These are phyloP conservation scores for Podospora australis DNA, from an alignment of 495 filamentous ascomycete species.

Conservation along the genomic window DNA sequence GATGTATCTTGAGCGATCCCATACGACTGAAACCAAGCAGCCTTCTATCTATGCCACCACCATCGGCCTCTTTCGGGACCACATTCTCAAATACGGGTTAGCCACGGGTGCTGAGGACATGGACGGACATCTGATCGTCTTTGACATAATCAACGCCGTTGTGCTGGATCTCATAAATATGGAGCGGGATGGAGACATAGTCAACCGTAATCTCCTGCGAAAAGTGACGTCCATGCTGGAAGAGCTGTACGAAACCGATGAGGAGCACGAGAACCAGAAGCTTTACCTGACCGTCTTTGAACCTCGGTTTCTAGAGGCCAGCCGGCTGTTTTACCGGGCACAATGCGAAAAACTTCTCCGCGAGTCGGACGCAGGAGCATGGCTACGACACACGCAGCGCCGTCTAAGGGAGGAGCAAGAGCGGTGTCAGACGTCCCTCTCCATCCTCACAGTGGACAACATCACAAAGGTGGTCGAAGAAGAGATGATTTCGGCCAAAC, in stretches of 20 bases:
- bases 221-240: constrained; percentile 88
- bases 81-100: constrained; percentile 55
- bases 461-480: constrained; percentile 73
- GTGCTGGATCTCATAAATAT: constrained; percentile 87
- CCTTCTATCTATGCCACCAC: constrained; percentile 75
- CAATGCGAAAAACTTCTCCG: constrained; percentile 71
- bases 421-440: constrained; percentile 73
- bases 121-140: constrained; percentile 43
- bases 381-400: constrained; percentile 68
- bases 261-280: constrained; percentile 66
- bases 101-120: constrained; percentile 26
- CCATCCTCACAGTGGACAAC: constrained; percentile 60
- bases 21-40: constrained; percentile 60
- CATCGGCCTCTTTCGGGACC: constrained; percentile 82
- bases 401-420: constrained; percentile 75
- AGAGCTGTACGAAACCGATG: constrained; percentile 72
- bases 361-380: constrained; percentile 71
- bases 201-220: constrained; percentile 75
- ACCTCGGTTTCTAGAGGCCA: constrained; percentile 63
- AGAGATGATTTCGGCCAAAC: constrained; percentile 67
- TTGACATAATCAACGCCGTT: constrained; percentile 68
- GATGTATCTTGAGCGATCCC: constrained; percentile 96
- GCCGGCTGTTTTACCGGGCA: constrained; percentile 62
- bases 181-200: constrained; percentile 84
- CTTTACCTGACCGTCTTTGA: constrained; percentile 85